phyloP scores from a whole-genome alignment of 1,284 basidiomycete genomes.

The Moesziomyces globuligerus region DNA sequence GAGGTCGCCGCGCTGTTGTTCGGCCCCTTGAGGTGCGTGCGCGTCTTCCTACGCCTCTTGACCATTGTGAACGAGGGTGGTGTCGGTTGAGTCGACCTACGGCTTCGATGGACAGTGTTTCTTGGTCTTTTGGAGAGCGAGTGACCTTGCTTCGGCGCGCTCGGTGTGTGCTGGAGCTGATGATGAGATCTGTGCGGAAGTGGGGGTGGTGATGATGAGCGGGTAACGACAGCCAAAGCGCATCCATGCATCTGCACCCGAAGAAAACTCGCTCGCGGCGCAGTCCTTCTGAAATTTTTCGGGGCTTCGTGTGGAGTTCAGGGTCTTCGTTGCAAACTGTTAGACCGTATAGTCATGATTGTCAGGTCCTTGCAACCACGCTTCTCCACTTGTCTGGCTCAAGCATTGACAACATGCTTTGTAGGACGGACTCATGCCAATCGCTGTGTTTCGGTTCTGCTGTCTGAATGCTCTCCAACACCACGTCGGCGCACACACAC shows the following conservation, averaged over 20 bases:
- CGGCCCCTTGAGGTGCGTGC: slow-evolving; percentile 64
- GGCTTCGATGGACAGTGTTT: neutral
- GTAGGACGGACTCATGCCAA: too few species aligned
- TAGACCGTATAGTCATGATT: neutral
- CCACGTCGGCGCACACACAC: too few species aligned
- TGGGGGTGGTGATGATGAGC: neutral
- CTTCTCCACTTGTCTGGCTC: too few species aligned
- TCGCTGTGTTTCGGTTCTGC: too few species aligned
- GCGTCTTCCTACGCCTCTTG: slow-evolving; percentile 59
- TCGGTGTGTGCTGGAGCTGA: neutral
- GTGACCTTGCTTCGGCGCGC: neutral
- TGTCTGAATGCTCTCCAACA: too few species aligned
- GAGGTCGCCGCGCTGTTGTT: slow-evolving; percentile 51
- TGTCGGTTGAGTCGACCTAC: neutral
- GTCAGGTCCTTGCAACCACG: too few species aligned
- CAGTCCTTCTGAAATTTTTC: slow-evolving; percentile 23
- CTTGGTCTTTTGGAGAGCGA: too few species aligned
- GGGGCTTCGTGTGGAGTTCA: slow-evolving; percentile 38
- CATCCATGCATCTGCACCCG: slow-evolving; percentile 4
- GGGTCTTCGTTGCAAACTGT: slow-evolving; percentile 11
- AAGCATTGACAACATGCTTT: too few species aligned
- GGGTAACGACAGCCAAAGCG: neutral
- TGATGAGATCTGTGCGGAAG: neutral
- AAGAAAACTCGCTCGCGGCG: slow-evolving; percentile 22
- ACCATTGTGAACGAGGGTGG: slow-evolving; percentile 19